These are phyloP conservation scores for Litchi chinensis DNA, from an alignment of 345 rosid species.

Conservation along the genomic window DNA sequence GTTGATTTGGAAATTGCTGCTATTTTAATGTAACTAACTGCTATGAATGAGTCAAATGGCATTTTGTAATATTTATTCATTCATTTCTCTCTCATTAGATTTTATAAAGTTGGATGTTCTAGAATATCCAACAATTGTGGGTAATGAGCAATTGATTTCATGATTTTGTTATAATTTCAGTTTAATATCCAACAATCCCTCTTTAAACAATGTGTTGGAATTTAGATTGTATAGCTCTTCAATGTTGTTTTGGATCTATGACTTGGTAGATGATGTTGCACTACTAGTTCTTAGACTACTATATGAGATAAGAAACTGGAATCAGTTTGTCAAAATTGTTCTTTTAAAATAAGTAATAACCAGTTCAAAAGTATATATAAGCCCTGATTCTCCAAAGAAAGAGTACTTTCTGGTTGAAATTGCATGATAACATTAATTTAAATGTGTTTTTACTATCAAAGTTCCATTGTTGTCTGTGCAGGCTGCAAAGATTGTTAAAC, in stretches of 20 bases:
- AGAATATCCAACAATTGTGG: background rate
- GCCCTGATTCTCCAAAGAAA: conserved; percentile 1
- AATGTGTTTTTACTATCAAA: conserved; percentile 5
- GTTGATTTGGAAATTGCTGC: background rate
- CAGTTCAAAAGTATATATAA: background rate
- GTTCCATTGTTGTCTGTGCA: conserved; percentile 28
- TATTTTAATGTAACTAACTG: background rate
- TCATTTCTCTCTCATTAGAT: background rate
- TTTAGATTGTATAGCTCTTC: background rate
- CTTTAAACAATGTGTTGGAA: too few relatives aligned
- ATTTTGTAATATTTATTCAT: background rate
- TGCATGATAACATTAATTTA: background rate
- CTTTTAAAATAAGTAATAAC: background rate
- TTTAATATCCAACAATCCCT: background rate
- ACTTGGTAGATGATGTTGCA: background rate
- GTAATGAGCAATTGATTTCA: background rate
- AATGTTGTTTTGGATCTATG: background rate
- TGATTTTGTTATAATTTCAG: background rate
- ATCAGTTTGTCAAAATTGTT: background rate
- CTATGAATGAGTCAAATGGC: background rate
- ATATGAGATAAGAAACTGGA: background rate
- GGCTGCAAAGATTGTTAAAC: conserved; percentile 92
- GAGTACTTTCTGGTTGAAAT: background rate
- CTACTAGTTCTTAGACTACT: background rate
- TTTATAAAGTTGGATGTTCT: too few relatives aligned